A percentile compares a stretch with the other conserved stretches of the same genome.
phyloP scores from a whole-genome alignment of 768 basidiomycete species.

The Vishniacozyma victoriae region DNA sequence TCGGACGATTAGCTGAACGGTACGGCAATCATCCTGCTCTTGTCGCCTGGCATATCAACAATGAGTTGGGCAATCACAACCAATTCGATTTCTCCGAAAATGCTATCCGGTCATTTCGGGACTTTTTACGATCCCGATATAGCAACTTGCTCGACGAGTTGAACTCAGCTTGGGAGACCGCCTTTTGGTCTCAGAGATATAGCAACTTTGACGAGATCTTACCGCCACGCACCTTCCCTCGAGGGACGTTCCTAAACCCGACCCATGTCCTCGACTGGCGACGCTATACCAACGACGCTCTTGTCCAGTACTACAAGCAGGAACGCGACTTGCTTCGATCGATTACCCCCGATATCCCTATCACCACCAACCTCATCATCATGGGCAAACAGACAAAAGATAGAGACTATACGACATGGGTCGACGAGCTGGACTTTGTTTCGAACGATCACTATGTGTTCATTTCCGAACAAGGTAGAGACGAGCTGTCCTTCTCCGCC shows the following conservation, averaged over 20 bases:
- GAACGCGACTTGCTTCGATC: slow-evolving; percentile 6
- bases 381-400: slow-evolving; percentile 4
- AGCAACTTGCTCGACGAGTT: slow-evolving; percentile 9
- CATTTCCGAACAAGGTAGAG: slow-evolving; percentile 1
- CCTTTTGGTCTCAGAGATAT: slow-evolving; percentile 21
- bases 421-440: slow-evolving; percentile 14
- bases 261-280: slow-evolving; percentile 12
- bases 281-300: slow-evolving; percentile 10
- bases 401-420: slow-evolving; percentile 3
- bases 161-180: slow-evolving; percentile 17
- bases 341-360: slow-evolving; percentile 7
- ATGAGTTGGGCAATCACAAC: slow-evolving; percentile 17
- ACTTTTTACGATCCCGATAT: slow-evolving; percentile 10
- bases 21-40: slow-evolving; percentile 13
- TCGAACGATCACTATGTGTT: slow-evolving; percentile 15
- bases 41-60: slow-evolving; percentile 20
- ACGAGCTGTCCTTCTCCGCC: slow-evolving; percentile 13
- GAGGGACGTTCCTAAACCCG: slow-evolving; percentile 10
- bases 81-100: slow-evolving; percentile 13
- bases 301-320: slow-evolving; percentile 2
- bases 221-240: slow-evolving; percentile 7
- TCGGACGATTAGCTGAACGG: slow-evolving; percentile 9
- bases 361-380: slow-evolving; percentile 18
- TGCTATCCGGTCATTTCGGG: slow-evolving; percentile 10
- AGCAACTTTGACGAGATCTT: slow-evolving; percentile 11